These are phyloP conservation scores for Boletus tomentosulus DNA, from an alignment of 768 basidiomycete species.

Conservation along the genomic window DNA sequence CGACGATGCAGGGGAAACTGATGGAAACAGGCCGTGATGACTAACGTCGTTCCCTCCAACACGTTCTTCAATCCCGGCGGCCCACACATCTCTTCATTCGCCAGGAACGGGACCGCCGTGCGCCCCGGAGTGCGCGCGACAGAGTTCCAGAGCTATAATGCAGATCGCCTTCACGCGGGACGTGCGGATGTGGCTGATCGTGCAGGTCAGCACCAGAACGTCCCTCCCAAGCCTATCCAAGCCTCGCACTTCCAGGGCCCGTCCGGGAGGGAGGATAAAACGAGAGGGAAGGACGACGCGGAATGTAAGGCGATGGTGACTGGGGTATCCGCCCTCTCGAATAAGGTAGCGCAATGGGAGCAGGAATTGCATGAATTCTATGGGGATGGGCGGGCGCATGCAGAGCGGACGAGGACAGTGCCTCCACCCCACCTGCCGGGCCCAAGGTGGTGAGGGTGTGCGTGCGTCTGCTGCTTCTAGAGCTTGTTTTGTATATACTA, in stretches of 20 bases:
- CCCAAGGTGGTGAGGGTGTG: background rate
- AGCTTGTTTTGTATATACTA: too few species aligned
- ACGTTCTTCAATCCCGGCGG: constrained; percentile 34
- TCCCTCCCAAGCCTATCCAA: background rate
- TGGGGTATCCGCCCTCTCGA: background rate
- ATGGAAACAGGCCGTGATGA: background rate
- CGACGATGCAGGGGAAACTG: background rate
- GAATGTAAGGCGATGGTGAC: constrained; percentile 1
- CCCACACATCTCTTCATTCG: constrained; percentile 12
- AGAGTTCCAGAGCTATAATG: constrained; percentile 1
- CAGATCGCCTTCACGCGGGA: background rate
- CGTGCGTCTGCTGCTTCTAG: background rate
- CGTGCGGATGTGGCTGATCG: background rate
- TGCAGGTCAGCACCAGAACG: background rate
- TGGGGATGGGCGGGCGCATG: background rate
- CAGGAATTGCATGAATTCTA: background rate
- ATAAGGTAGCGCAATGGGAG: background rate
- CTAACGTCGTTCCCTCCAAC: constrained; percentile 47
- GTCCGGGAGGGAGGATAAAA: background rate
- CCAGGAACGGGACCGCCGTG: constrained; percentile 7
- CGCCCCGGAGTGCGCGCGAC: background rate
- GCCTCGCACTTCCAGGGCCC: background rate
- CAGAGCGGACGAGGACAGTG: background rate
- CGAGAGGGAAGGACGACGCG: constrained; percentile 18
- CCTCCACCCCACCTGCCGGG: background rate